phyloP scores from a whole-genome alignment of 2,329 filamentous ascomycete genomes.

The Neopestalotiopsis sp. region DNA sequence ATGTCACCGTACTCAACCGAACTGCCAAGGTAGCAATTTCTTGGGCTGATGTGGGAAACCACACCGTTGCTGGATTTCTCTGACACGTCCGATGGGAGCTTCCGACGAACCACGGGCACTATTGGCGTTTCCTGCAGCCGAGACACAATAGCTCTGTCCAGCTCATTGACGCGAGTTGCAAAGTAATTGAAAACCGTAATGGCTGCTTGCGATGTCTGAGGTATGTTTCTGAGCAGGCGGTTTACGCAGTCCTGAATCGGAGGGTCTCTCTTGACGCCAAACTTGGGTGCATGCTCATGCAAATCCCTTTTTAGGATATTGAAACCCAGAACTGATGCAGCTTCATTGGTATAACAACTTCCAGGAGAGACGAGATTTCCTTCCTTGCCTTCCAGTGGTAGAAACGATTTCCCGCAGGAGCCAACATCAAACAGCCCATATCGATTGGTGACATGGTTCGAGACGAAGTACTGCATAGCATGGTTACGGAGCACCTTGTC shows the following conservation, averaged over 20 bases:
- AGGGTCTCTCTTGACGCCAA: slow-evolving; percentile 85
- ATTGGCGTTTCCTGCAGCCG: slow-evolving; percentile 71
- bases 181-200: slow-evolving; percentile 83
- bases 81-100: background rate
- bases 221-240: slow-evolving; percentile 74
- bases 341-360: slow-evolving; percentile 82
- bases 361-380: slow-evolving; percentile 72
- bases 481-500: slow-evolving; percentile 65
- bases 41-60: slow-evolving; percentile 68
- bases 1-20: slow-evolving; percentile 79
- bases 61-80: slow-evolving; percentile 46
- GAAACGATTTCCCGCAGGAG: slow-evolving; percentile 60
- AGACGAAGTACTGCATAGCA: slow-evolving; percentile 82
- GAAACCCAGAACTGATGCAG: slow-evolving; percentile 80
- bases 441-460: slow-evolving; percentile 77
- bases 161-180: slow-evolving; percentile 75
- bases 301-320: slow-evolving; percentile 77
- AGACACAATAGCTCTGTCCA: slow-evolving; percentile 65
- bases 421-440: slow-evolving; percentile 72
- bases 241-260: slow-evolving; percentile 79
- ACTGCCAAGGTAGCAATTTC: slow-evolving; percentile 79
- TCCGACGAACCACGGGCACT: slow-evolving; percentile 66
- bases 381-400: slow-evolving; percentile 75
- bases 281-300: slow-evolving; percentile 79
- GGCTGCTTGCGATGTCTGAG: slow-evolving; percentile 70